phyloP scores from a whole-genome alignment of 1,284 basidiomycete species.

The Fomitopsis schrenkii region DNA sequence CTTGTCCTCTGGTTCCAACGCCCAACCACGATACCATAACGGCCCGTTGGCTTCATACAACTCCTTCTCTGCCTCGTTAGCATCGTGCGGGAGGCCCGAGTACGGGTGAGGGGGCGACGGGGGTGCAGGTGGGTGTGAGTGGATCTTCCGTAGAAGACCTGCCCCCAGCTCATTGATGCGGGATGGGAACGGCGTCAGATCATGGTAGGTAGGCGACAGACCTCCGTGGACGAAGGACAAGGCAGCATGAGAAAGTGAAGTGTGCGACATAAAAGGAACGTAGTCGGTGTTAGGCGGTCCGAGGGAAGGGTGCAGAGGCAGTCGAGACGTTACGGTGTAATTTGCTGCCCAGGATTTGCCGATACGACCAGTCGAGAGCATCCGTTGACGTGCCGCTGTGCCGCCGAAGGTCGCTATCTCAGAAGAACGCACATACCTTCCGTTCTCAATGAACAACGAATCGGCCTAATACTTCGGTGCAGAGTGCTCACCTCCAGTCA shows the following conservation, averaged over 20 bases:
- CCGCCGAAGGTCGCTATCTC: conserved; percentile 82
- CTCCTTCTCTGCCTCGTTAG: conserved; percentile 62
- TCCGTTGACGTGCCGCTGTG: conserved; percentile 63
- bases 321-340: conserved; percentile 79
- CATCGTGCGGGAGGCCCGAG: conserved; percentile 64
- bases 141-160: conserved; percentile 63
- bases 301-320: conserved; percentile 71
- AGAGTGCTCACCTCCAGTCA: conserved; percentile 72
- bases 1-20: conserved; percentile 61
- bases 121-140: conserved; percentile 55
- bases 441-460: neutral
- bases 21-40: conserved; percentile 91
- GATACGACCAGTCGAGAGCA: conserved; percentile 73
- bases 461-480: neutral
- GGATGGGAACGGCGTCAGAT: conserved; percentile 76
- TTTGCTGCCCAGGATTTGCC: conserved; percentile 83
- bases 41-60: conserved; percentile 79
- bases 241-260: conserved; percentile 68
- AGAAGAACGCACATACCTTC: conserved; percentile 75
- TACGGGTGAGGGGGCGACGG: conserved; percentile 82
- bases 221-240: conserved; percentile 89
- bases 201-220: conserved; percentile 67
- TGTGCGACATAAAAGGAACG: conserved; percentile 36
- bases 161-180: conserved; percentile 72
- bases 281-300: conserved; percentile 72